Conservation (phyloP, 495 filamentous ascomycete genomes). For the Monascus purpureus region DNA sequence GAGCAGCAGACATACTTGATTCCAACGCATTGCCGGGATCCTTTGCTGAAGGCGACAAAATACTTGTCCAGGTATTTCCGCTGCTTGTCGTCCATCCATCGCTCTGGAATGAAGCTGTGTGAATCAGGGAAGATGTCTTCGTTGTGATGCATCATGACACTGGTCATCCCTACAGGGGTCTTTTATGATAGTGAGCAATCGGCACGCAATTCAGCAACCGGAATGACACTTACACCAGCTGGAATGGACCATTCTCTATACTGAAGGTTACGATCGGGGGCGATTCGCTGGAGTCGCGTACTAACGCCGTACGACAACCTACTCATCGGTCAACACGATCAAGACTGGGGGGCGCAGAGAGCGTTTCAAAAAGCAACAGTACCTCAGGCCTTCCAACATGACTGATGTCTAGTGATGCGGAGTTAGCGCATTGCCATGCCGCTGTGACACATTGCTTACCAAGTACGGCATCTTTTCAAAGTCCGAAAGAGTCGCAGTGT, state of each 20-base stretch:
- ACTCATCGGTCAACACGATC: too few species aligned
- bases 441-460: too few species aligned
- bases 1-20: constrained; percentile 34
- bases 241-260: constrained; percentile 34
- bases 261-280: constrained; percentile 17
- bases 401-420: too few species aligned
- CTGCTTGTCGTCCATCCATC: constrained; percentile 21
- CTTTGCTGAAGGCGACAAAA: constrained; percentile 33
- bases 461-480: constrained; percentile 23
- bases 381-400: too few species aligned
- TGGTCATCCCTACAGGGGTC: constrained; percentile 30
- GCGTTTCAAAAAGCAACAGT: too few species aligned
- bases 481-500: constrained; percentile 12
- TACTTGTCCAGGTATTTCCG: constrained; percentile 28
- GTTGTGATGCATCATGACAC: constrained; percentile 24
- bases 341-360: too few species aligned
- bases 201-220: neutral
- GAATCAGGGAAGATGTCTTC: constrained; percentile 27
- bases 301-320: constrained; percentile 18
- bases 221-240: constrained; percentile 13
- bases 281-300: constrained; percentile 20
- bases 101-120: constrained; percentile 25
- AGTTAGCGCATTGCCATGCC: too few species aligned
- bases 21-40: constrained; percentile 34
- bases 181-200: neutral